Percentiles rank a stretch among this genome's conserved stretches.
These are phyloP conservation scores for Tylopilus rubrobrunneus DNA, from an alignment of 768 basidiomycete species.

Conservation along the genomic window DNA sequence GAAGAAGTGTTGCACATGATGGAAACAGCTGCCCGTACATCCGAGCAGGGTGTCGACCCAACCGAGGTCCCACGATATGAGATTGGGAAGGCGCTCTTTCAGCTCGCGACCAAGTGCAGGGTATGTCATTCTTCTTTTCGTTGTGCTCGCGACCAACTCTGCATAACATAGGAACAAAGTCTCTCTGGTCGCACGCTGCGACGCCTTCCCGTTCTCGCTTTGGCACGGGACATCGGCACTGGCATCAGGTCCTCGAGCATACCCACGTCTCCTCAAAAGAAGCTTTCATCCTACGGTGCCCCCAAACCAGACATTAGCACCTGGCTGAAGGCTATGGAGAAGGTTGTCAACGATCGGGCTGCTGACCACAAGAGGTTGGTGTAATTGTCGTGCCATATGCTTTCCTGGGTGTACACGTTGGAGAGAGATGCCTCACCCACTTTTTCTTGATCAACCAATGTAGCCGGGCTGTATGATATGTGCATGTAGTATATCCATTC, in stretches of 20 bases:
- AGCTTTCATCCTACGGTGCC: constrained; percentile 1
- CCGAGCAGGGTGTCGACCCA: constrained; percentile 19
- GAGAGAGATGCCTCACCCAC: neutral
- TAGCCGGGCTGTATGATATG: neutral
- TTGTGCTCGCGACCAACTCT: constrained; percentile 1
- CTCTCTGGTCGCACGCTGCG: constrained; percentile 92
- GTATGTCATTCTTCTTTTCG: constrained; percentile 43
- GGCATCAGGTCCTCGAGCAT: constrained; percentile 29
- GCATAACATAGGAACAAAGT: constrained; percentile 49
- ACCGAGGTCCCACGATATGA: constrained; percentile 47
- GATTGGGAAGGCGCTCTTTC: constrained; percentile 55
- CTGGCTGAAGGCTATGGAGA: constrained; percentile 87
- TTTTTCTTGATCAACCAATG: neutral
- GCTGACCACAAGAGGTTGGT: constrained; percentile 48
- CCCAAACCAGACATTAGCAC: constrained; percentile 43
- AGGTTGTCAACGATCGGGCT: constrained; percentile 58
- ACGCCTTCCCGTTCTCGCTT: constrained; percentile 89
- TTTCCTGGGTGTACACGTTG: neutral
- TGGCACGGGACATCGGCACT: constrained; percentile 75
- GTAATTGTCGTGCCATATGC: constrained; percentile 9
- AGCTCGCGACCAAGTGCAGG: constrained; percentile 73
- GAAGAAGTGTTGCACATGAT: constrained; percentile 40
- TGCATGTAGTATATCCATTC: constrained; percentile 1
- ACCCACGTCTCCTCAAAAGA: constrained; percentile 1
- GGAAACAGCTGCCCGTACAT: constrained; percentile 13